Evolutionary conservation across 176 grass and related monocot species (phyloP), one percentile per base, ranked within the genome.

Genomic region (Triticum monococcum): DNA sequence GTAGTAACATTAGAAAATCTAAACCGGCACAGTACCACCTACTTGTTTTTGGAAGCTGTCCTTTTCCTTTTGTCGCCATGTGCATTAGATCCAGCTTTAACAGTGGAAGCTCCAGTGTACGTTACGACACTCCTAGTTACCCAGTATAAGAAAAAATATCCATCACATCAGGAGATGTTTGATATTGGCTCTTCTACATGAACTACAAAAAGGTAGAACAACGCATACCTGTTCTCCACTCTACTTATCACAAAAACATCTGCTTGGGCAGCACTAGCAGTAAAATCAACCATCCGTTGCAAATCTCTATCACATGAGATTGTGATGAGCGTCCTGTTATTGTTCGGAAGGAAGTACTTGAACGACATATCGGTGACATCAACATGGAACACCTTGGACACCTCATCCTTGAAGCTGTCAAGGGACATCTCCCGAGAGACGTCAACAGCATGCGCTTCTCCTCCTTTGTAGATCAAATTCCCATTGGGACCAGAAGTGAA

Each of bases 271-370:
- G 88, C 84, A 89, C 85, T 89, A 63, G 82, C 37, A 84, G 87
- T 95, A 88, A 95, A 98, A 89, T 98, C 93, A 79, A 98, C 88
- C 96, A 98, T 98, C 77, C 96, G 83, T 84, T 94, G 93, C 78
- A 98, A 89, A 89, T 98, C 96, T 84, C 90, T 83, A 80, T 98
- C 96, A 79, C 86, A 88, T 28, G 96, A 98, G 83, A 98, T 84
- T 78, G 91, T 94, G 85, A 98, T 98, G 36, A 95, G 88, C 7
- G 93, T 95, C 65, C 86, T 86, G 68, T 89, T 82, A 75, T 98
- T 98, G 83, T 93, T 95, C 1, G 96, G 93, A 69, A 98, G 93
- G 84, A 98, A 98, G 71, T 98, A 98, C 81, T 98, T 98, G 41
- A 98, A 80, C 30, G 90, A 93, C 88, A 98, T 87, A 61, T 89